Evolutionary conservation across 2,329 filamentous ascomycete species (phyloP), one percentile per base, ranked within the genome.

Genomic region (Leptosphaerulina australis): DNA sequence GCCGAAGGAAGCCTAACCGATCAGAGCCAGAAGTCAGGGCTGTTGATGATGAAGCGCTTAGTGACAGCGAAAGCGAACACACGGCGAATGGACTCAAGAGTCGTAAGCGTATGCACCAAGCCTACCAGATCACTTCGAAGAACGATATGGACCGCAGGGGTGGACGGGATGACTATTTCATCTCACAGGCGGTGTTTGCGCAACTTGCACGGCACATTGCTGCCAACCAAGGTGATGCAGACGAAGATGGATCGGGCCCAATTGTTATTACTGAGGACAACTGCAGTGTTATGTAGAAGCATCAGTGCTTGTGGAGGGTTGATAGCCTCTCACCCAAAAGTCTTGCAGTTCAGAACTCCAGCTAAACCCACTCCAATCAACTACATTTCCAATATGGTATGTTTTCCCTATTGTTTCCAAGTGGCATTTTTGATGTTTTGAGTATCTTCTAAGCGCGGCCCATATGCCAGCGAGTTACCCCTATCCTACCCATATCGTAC

Each of bases 131-230:
- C 60, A 83, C 79, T 46, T 81, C 78, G 53, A 77, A 83, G 60
- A 88, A 88, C 61, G 83, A 87, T 59, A 77, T 81, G 53, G 78
- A 83, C 48, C 77, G 83, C 25, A 79, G 79, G 55, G 82, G 80
- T 12, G 83, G 83, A 11, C 78, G 81, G 58, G 78, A 78, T 47
- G 83, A 86, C 52, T 79, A 80, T 30, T 80, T 77, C 53, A 79
- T 86, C 39, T 83, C 82, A 55, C 64, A 69, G 49, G 66, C 67
- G 2, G 58, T 74, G 5, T 66, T 74, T 44, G 69, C 69, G n/a
- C 69, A 73, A 40, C 44, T 74, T 14, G 69, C 69, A 20, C 62
- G 66, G n/a, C 64, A 70, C 34, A 64, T 71, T 37, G 65, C 63
- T 17, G 61, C 63, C 4, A 60, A 63, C 8, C 63, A 44, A 12